A percentile compares a stretch with the other conserved stretches of the same genome.
phyloP scores from a whole-genome alignment of 2,329 filamentous ascomycete species.

The Xylaria sp. region DNA sequence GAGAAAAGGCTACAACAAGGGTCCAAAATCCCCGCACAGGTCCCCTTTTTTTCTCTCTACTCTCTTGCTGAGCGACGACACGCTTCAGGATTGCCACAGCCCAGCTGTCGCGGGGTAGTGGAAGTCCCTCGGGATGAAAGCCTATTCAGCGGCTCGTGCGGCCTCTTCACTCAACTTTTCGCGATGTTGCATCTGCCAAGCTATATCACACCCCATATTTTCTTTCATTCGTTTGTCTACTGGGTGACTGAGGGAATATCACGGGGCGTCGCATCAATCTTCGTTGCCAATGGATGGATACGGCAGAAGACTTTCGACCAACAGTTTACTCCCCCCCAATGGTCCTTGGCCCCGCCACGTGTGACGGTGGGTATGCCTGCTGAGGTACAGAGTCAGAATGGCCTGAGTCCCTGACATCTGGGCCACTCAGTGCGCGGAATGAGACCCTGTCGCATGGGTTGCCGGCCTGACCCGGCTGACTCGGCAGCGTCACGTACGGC shows the following conservation, averaged over 20 bases:
- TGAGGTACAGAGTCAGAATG: constrained; percentile 28
- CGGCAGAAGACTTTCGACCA: constrained; percentile 26
- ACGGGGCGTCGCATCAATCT: constrained; percentile 19
- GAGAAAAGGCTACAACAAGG: neutral
- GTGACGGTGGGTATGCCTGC: constrained; percentile 31
- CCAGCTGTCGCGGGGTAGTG: constrained; percentile 11
- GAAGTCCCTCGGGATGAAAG: constrained; percentile 17
- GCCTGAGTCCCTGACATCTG: constrained; percentile 29
- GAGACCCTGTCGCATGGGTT: constrained; percentile 33
- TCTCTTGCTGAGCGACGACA: constrained; percentile 4
- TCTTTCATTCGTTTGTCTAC: constrained; percentile 17
- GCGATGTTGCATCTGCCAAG: constrained; percentile 28
- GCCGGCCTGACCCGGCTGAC: constrained; percentile 37
- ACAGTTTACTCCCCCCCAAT: constrained; percentile 23
- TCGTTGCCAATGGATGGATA: constrained; percentile 22
- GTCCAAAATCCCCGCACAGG: neutral
- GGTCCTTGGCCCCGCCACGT: constrained; percentile 38
- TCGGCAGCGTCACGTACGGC: constrained; percentile 34
- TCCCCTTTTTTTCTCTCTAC: no score
- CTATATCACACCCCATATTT: constrained; percentile 1
- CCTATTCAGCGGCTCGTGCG: constrained; percentile 28
- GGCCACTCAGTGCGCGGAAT: constrained; percentile 26
- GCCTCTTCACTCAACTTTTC: constrained; percentile 18
- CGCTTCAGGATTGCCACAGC: constrained; percentile 13
- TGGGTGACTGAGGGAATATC: constrained; percentile 30